Evolutionary conservation across 495 filamentous ascomycete genomes (phyloP), one percentile per base, ranked within the genome.

Genomic region (Neurospora sp.): DNA sequence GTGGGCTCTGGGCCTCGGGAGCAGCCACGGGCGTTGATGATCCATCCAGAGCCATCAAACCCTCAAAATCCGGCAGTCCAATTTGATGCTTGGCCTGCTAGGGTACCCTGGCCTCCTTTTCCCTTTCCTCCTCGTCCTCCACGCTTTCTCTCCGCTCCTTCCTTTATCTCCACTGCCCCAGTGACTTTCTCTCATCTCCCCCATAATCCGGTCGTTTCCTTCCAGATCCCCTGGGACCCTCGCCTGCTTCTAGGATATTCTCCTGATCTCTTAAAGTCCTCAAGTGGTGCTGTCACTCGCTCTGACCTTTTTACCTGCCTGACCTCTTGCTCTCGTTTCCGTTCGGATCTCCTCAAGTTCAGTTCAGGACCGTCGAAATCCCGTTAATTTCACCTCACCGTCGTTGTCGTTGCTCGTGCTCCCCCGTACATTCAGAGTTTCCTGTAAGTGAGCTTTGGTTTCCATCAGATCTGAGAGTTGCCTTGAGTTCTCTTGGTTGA

Each of bases 231-330:
- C 72, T 70, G 71, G 65, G 71, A 35, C 70, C 69, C 41, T 73
- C 18, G 70, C 20, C 42, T 74, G 69, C 73, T 68, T 74, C 71
- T 71, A 38, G 53, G 53, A 65, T 65, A 65, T 65, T 65, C 53
- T 65, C 53, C 53, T 65, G 27, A 65, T 65, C 53, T 65, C 53
- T 65, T 65, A 65, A 65, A 65, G 27, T 70, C 41, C 42, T 70
- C 72, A 70, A 71, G 70, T 71, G 53, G 75, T 77, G 74, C 77
- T 77, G 68, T 73, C 79, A 72, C 75, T 81, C 79, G 79, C 71
- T 81, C 69, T 38, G 69, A 73, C 69, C 74, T 42, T 70, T 75
- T 44, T 39, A 72, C 31, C 11, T 73, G 73, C 37, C 44, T 39
- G 44, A 73, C 69, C 74, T 71, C 68, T 74, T 72, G 74, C 77